A percentile compares a stretch with the other conserved stretches of the same genome.
Conservation (phyloP, 345 rosid genomes). For the Abelmoschus esculentus region DNA sequence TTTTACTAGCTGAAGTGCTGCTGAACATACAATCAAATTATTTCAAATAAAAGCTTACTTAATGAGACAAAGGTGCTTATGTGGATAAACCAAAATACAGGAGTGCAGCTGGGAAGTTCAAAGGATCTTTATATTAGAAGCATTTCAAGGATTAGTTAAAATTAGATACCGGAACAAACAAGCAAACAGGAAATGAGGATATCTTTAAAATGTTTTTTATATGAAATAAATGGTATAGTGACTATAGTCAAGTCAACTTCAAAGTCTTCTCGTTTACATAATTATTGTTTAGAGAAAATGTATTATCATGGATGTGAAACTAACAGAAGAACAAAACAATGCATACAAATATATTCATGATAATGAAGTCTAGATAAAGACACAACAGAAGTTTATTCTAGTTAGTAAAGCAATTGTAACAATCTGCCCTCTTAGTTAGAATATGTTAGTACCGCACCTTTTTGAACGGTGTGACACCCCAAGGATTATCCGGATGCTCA, state of each 20-base stretch:
- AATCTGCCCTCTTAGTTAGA: not conserved
- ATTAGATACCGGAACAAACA: not conserved
- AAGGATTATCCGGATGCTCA: conserved; percentile 55
- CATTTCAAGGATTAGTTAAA: not conserved
- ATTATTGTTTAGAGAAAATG: not conserved
- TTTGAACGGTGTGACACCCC: conserved; percentile 70
- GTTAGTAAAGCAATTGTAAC: not conserved
- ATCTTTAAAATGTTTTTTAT: not conserved
- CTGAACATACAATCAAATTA: not conserved
- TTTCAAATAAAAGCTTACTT: not conserved
- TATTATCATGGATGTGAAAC: not conserved
- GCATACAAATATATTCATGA: not conserved
- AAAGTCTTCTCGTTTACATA: not conserved
- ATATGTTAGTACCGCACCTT: conserved; percentile 27
- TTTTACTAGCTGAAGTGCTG: not conserved
- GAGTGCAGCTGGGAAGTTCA: not conserved
- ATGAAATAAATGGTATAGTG: not conserved
- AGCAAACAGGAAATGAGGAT: not conserved
- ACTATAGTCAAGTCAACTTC: no score
- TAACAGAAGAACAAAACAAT: not conserved
- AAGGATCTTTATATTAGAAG: not conserved
- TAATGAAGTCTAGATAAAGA: not conserved
- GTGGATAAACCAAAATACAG: not conserved
- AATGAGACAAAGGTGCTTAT: not conserved
- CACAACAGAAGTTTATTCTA: not conserved